Conservation (phyloP, 306 rosid genomes). For the Hippophae tibetana region DNA sequence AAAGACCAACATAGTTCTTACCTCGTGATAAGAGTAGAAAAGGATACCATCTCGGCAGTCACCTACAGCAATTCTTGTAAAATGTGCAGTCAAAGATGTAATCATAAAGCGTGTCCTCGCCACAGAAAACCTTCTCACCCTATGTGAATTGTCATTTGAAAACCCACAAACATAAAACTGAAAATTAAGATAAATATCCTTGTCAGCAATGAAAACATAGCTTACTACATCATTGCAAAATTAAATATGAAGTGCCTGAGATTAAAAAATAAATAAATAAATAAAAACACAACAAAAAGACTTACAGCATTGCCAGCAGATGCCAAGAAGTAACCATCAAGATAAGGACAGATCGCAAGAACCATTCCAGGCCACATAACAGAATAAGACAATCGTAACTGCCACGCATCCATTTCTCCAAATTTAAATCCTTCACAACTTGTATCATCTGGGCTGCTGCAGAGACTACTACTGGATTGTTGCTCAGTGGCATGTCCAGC, state of each 20-base stretch:
- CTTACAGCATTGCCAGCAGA: constrained; percentile 84
- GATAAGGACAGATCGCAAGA: constrained; percentile 76
- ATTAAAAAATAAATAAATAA: neutral
- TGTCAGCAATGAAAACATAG: constrained; percentile 18
- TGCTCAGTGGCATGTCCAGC: constrained; percentile 75
- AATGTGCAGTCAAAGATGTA: constrained; percentile 71
- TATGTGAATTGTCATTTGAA: constrained; percentile 62
- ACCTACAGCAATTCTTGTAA: constrained; percentile 84
- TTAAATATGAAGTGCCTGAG: neutral
- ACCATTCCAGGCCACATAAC: constrained; percentile 66
- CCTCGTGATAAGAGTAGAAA: constrained; percentile 75
- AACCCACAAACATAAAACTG: constrained; percentile 91
- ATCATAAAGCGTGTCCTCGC: constrained; percentile 66
- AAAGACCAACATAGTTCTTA: constrained; percentile 25
- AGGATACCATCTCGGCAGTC: constrained; percentile 92
- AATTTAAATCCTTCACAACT: constrained; percentile 80
- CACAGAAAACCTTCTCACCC: constrained; percentile 51
- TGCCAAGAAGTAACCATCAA: constrained; percentile 87
- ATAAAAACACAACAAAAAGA: constrained; percentile 8
- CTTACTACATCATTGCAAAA: neutral
- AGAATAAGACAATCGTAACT: constrained; percentile 57
- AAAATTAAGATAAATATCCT: constrained; percentile 17
- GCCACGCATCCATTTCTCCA: constrained; percentile 89
- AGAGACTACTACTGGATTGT: constrained; percentile 70
- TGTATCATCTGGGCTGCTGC: constrained; percentile 79